Base-by-base conservation (phyloP, 2,329 filamentous ascomycete species). In the Raffaelea arxii region DNA sequence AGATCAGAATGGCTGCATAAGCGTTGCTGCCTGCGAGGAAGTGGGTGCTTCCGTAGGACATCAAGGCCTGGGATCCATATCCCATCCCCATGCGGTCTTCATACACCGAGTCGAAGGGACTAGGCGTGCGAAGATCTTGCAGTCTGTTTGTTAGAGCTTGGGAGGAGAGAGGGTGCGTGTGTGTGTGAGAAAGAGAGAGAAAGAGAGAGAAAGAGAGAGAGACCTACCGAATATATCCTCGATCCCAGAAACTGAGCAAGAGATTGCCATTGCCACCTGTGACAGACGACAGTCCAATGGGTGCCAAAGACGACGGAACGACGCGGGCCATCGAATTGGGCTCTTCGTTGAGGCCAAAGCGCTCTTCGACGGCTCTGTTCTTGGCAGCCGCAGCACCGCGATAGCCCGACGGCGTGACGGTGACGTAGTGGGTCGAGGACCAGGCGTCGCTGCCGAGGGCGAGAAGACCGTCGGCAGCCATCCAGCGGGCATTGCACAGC, bases 211-310 rank as follows among this genome's bases (percentile, higher is more conserved):
- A n/a, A 43, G 2, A 16, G 27, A 24, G 19, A 41, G 22, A 44
- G 14, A 24, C 32, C 14, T 9, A 44, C 37, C 69, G 65, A 45
- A 69, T 66, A 1, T 68, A 74, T 9, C 74, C 74, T 46, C 77
- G 72, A 38, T 71, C 67, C 73, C 74, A 78, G 4, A 72, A 65
- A 46, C 67, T 73, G 12, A 78, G 62, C 6, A 77, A 54, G 2
- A 74, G 57, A 12, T 35, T 37, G 19, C 60, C 61, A 1, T 41
- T 19, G 32, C 65, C 62, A 11, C 56, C 57, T 3, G 55, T 55
- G 19, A 62, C 32, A 4, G 60, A 59, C 14, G 57, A 53, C 9
- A 57, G 54, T 14, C 63, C 56, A 0, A 77, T 59, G 1, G 71
- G 66, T 27, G 74, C 65, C 3, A 78, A 64, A 0, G 72, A 70